Base-by-base conservation (phyloP, 2,329 filamentous ascomycete genomes). In the Colletotrichum cereale region DNA sequence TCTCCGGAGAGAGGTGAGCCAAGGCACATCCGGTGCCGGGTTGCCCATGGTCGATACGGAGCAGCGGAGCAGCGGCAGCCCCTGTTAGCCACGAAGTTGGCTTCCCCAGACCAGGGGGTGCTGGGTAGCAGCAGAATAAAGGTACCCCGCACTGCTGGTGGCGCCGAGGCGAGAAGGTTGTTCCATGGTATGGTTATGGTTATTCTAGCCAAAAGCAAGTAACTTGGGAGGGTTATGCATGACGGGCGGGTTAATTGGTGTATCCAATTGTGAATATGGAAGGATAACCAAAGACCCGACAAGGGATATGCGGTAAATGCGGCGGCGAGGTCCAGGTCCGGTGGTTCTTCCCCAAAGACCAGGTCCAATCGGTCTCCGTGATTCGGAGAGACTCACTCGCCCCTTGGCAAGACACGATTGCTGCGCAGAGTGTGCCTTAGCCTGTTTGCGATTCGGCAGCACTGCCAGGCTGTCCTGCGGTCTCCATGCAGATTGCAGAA, bases 21-120 rank as follows among this genome's bases (percentile, higher is more conserved):
- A 71, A 58, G 58, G 65, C 58, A 64, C 65, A 71, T 63, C 68
- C 68, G 68, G 68, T 64, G 65, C 69, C 69, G 69, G 69, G 69
- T 50, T 55, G 69, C 47, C 69, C 69, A 69, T 72, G 69, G 69
- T 63, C 18, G 58, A 40, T 2, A 66, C 65, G 60, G 69, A 55
- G 65, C 44, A 63, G 47, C 69, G 66, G 65, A 68, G 65, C 69
- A 72, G 65, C 69, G 69, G 69, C 69, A 69, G 52, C 53, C 69
- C 69, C 47, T 72, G 69, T 47, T 60, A 10, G 24, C 53, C 60
- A 64, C 60, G 60, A 69, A 31, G 44, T 63, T 38, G 64, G 64
- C 57, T 68, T 55, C 69, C 65, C 58, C 44, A 62, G 44, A 52
- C 42, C 40, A 56, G 40, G 53, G 61, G 38, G 10, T 11, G 42